A percentile compares a stretch with the other conserved stretches of the same genome.
These are phyloP conservation scores for Yamagishiella unicocca DNA, from an alignment of 139 green algal species.

Conservation along the genomic window DNA sequence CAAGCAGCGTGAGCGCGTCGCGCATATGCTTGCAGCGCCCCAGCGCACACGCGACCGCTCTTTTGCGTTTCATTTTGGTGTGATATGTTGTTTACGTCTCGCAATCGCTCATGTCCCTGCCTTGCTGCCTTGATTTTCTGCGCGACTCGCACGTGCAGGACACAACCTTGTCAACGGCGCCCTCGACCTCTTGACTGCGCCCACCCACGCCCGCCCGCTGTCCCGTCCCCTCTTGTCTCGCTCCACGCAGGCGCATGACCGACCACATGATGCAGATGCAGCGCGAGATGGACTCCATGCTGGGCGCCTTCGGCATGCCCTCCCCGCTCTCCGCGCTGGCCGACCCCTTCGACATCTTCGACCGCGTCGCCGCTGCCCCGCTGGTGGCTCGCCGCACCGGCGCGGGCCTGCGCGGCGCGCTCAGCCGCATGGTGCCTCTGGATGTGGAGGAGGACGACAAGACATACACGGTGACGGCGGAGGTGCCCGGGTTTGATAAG, in stretches of 20 bases:
- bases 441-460: slow-evolving; percentile 39
- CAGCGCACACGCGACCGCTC: no score
- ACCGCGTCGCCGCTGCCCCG: not conserved
- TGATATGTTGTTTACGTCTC: no score
- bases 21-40: no score
- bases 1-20: no score
- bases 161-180: no score
- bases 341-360: slow-evolving; percentile 40
- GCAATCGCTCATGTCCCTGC: no score
- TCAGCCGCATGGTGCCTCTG: not conserved
- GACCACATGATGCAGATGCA: slow-evolving; percentile 48
- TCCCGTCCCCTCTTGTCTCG: no score
- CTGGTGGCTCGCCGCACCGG: not conserved
- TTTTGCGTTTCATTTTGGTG: no score
- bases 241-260: slow-evolving; percentile 3
- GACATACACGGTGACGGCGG: slow-evolving; percentile 33
- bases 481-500: slow-evolving; percentile 51
- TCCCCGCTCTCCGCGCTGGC: not conserved
- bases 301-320: slow-evolving; percentile 26
- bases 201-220: no score
- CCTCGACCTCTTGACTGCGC: no score
- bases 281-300: slow-evolving; percentile 42
- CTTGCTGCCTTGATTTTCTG: no score
- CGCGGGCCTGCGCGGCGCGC: not conserved
- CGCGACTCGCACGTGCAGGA: no score